phyloP scores from a whole-genome alignment of 768 basidiomycete species.

The Dioszegia aurantiaca region DNA sequence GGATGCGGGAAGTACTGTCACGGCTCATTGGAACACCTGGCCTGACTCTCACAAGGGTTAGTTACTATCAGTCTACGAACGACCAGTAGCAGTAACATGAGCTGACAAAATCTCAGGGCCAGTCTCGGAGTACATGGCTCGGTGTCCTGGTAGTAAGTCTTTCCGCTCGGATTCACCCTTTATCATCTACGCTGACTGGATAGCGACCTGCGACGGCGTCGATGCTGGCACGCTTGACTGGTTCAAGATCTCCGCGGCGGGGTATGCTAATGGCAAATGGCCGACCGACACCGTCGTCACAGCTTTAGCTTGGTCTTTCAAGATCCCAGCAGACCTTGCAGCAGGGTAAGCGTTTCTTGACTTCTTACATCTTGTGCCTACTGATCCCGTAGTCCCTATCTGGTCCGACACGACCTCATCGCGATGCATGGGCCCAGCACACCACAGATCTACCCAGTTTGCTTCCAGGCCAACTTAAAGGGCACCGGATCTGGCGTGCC shows the following conservation, averaged over 20 bases:
- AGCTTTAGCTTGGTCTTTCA: background rate
- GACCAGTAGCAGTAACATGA: background rate
- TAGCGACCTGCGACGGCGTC: background rate
- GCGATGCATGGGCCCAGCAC: background rate
- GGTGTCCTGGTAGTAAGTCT: constrained; percentile 5
- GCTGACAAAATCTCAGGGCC: constrained; percentile 2
- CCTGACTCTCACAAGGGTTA: constrained; percentile 8
- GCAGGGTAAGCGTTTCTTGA: constrained; percentile 1
- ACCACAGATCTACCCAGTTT: constrained; percentile 4
- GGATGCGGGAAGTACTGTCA: constrained; percentile 6
- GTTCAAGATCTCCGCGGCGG: background rate
- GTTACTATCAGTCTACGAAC: background rate
- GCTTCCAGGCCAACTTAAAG: constrained; percentile 5
- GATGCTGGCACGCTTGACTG: background rate
- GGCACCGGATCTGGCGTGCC: background rate
- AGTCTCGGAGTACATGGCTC: constrained; percentile 7
- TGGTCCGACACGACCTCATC: constrained; percentile 1
- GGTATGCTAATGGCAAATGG: background rate
- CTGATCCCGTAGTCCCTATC: background rate
- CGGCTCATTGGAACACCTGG: constrained; percentile 10
- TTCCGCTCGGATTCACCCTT: no score
- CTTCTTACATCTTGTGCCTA: no score
- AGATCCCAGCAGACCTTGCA: constrained; percentile 1
- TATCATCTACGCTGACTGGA: no score
- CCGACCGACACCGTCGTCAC: background rate